These are phyloP conservation scores for Plasmodium gaboni DNA, from an alignment of 169 alveolate species.

Conservation along the genomic window DNA sequence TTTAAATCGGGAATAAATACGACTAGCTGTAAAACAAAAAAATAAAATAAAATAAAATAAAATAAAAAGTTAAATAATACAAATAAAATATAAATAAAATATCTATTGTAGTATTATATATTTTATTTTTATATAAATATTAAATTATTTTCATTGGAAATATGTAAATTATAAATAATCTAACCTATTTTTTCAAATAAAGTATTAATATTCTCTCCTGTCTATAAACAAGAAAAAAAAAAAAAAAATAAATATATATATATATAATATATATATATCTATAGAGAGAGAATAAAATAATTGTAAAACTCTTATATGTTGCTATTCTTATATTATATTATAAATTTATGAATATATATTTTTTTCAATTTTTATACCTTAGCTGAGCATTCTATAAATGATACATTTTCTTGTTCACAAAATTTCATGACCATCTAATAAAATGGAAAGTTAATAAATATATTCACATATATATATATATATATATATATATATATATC, in stretches of 20 bases:
- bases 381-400: conserved; percentile 81
- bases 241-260: not conserved
- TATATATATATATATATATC: not conserved
- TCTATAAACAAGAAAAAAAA: conserved; percentile 45
- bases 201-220: conserved; percentile 80
- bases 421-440: conserved; percentile 77
- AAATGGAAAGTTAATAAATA: not conserved
- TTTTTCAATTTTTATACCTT: conserved; percentile 63
- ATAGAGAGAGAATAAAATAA: no score
- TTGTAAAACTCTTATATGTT: not conserved
- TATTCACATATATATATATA: not conserved
- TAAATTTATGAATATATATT: not conserved
- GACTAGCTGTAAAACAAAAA: conserved; percentile 54
- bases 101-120: not conserved
- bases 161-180: not conserved
- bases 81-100: not conserved
- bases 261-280: not conserved
- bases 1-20: conserved; percentile 55
- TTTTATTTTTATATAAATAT: not conserved
- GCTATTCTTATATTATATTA: not conserved
- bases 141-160: not conserved
- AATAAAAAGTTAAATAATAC: no score
- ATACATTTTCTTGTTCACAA: conserved; percentile 71
- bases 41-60: not conserved
- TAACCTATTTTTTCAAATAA: conserved; percentile 80